A percentile compares a stretch with the other conserved stretches of the same genome.
These are phyloP conservation scores for Penicillium sp. DNA, from an alignment of 2,329 filamentous ascomycete genomes.

Conservation along the genomic window DNA sequence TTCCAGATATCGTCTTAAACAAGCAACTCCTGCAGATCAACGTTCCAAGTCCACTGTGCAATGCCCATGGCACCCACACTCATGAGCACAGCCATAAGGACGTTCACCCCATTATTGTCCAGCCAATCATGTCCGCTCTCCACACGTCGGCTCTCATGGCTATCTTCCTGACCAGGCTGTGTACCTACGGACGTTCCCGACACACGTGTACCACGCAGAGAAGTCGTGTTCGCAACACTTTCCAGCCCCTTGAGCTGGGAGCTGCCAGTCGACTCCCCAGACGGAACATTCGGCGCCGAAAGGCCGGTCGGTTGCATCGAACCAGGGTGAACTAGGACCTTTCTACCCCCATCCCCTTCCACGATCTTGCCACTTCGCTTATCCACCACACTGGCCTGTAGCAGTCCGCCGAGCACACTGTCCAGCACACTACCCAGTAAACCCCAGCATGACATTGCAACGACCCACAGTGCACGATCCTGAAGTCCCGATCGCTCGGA, in stretches of 20 bases:
- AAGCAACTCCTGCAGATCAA: slow-evolving; percentile 21
- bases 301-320: slow-evolving; percentile 25
- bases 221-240: slow-evolving; percentile 30
- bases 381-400: slow-evolving; percentile 86
- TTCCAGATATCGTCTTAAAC: background rate
- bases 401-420: slow-evolving; percentile 77
- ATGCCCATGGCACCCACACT: slow-evolving; percentile 73
- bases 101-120: slow-evolving; percentile 95
- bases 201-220: slow-evolving; percentile 20
- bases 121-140: slow-evolving; percentile 72
- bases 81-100: slow-evolving; percentile 82
- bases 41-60: slow-evolving; percentile 35
- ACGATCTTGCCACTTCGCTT: slow-evolving; percentile 81
- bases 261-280: slow-evolving; percentile 18
- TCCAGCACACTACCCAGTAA: slow-evolving; percentile 79
- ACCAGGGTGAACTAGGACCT: slow-evolving; percentile 42
- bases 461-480: slow-evolving; percentile 49
- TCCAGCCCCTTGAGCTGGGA: slow-evolving; percentile 30
- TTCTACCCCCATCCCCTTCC: slow-evolving; percentile 74
- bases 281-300: background rate
- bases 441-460: slow-evolving; percentile 68
- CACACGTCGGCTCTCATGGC: slow-evolving; percentile 61
- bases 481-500: slow-evolving; percentile 48
- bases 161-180: slow-evolving; percentile 16
- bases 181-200: slow-evolving; percentile 15